Evolutionary conservation across 108 stramenopile genomes (phyloP).

Genomic region (Stephanodiscus minutulus): DNA sequence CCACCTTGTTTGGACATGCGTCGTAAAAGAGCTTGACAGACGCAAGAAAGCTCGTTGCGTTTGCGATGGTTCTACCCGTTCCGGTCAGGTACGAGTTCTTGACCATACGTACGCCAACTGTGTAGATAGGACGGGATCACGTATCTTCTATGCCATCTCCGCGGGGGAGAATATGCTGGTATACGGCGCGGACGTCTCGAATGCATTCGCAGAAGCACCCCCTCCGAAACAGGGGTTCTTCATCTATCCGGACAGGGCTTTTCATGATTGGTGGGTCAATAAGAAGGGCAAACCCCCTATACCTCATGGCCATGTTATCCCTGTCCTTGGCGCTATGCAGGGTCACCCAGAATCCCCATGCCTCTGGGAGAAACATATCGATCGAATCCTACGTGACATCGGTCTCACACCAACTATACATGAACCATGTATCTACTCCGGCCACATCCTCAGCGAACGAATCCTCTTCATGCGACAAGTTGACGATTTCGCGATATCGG

Average conservation of each 20-base stretch:
- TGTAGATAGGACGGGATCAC: conserved; percentile 22
- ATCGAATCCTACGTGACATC: conserved; percentile 9
- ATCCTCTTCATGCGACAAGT: conserved; percentile 26
- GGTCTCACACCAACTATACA: too few species aligned
- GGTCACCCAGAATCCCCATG: conserved; percentile 21
- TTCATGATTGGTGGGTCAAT: too few species aligned
- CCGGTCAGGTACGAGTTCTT: neutral
- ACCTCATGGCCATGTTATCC: conserved; percentile 23
- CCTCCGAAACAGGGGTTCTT: too few species aligned
- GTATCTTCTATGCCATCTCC: conserved; percentile 22
- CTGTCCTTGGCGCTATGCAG: conserved; percentile 22
- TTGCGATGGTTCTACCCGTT: too few species aligned
- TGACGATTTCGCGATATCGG: conserved; percentile 20
- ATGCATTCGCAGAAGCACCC: conserved; percentile 39
- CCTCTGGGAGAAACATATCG: conserved; percentile 25
- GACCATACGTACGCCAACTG: neutral
- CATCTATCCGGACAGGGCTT: too few species aligned
- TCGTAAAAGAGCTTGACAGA: neutral
- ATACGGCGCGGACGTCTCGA: conserved; percentile 25
- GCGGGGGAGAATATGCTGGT: neutral
- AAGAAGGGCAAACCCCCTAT: conserved; percentile 25
- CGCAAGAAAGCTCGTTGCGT: too few species aligned
- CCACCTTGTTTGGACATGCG: neutral
- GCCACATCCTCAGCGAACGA: neutral
- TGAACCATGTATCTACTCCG: conserved; percentile 3